These are phyloP conservation scores for Blastobotrys chiropterorum DNA, from an alignment of 805 yeast species.

Conservation along the genomic window DNA sequence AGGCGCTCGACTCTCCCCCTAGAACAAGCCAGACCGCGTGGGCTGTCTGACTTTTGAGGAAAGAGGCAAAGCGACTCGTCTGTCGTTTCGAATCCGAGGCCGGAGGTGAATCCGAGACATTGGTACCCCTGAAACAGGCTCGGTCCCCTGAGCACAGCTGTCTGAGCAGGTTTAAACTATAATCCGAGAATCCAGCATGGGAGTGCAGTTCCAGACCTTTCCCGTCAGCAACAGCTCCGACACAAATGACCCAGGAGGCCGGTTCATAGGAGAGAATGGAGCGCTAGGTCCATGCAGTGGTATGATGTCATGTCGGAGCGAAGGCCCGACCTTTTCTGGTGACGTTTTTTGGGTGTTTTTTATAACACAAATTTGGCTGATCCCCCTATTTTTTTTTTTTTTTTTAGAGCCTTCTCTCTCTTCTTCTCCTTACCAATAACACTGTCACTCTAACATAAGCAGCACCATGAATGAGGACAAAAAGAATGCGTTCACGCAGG, in stretches of 20 bases:
- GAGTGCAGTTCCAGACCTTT: too few relatives aligned
- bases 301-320: not conserved
- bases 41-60: too few relatives aligned
- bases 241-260: too few relatives aligned
- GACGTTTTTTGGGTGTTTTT: not conserved
- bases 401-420: not conserved
- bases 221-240: too few relatives aligned
- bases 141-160: not conserved
- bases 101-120: too few relatives aligned
- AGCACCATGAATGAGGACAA: not conserved
- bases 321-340: not conserved
- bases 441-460: not conserved
- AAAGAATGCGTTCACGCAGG: constrained; percentile 10
- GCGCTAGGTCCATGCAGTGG: not conserved
- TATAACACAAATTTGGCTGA: not conserved
- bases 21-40: too few relatives aligned
- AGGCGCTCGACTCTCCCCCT: too few relatives aligned
- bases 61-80: too few relatives aligned
- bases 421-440: not conserved
- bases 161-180: not conserved
- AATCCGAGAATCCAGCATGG: not conserved
- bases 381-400: not conserved
- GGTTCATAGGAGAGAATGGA: too few relatives aligned
- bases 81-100: too few relatives aligned
- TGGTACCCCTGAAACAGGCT: not conserved